Conservation (phyloP, 441 rosid genomes). For the Metrosideros polymorpha region DNA sequence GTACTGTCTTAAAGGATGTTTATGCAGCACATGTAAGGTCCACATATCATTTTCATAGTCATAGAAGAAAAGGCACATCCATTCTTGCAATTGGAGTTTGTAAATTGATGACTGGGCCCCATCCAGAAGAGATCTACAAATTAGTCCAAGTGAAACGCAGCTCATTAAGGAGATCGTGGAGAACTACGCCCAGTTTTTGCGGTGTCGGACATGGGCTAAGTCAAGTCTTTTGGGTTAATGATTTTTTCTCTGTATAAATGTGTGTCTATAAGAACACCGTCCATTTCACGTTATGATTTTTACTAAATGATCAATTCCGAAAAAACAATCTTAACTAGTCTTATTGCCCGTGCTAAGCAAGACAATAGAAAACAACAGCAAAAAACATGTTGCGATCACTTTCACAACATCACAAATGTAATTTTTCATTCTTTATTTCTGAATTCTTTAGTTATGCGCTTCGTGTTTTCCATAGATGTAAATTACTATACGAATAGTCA, state of each 20-base stretch:
- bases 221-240: no score
- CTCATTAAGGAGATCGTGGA: no score
- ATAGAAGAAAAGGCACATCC: neutral
- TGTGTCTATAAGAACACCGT: fast-evolving
- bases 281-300: neutral
- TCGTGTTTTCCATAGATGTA: no score
- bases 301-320: neutral
- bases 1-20: no score
- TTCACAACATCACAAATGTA: no score
- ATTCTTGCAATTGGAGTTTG: neutral
- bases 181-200: neutral
- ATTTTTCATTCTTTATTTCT: no score
- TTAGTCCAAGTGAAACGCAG: neutral
- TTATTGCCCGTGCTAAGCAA: no score
- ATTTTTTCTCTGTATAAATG: fast-evolving
- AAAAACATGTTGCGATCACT: no score
- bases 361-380: no score
- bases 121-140: neutral
- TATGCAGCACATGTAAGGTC: neutral
- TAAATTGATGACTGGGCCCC: no score
- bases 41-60: neutral
- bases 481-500: no score
- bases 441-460: no score
- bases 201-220: neutral
- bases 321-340: neutral